Percentiles rank a stretch among this genome's conserved stretches.
These are phyloP conservation scores for Colletotrichum destructivum DNA, from an alignment of 2,329 filamentous ascomycete species.

Conservation along the genomic window DNA sequence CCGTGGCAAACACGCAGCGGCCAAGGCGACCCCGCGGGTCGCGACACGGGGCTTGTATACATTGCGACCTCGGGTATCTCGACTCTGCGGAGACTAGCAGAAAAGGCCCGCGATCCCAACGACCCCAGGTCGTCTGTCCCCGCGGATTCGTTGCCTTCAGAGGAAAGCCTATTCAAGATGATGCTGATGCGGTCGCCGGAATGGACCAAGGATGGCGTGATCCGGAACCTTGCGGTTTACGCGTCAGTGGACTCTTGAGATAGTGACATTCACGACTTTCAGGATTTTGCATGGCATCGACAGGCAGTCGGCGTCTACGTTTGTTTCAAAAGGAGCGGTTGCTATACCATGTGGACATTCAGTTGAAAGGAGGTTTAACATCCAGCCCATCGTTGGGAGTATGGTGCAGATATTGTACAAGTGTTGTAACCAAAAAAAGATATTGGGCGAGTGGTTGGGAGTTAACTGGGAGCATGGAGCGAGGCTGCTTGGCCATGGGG, in stretches of 20 bases:
- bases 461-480: constrained; percentile 37
- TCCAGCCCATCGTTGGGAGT: constrained; percentile 7
- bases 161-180: constrained; percentile 77
- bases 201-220: constrained; percentile 75
- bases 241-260: constrained; percentile 61
- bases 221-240: constrained; percentile 79
- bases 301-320: neutral
- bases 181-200: constrained; percentile 75
- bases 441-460: constrained; percentile 25
- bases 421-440: constrained; percentile 40
- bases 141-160: constrained; percentile 74
- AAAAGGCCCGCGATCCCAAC: constrained; percentile 76
- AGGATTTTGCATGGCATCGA: constrained; percentile 26
- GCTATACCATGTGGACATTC: constrained; percentile 2
- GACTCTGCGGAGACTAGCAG: constrained; percentile 76
- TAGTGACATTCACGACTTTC: neutral
- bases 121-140: constrained; percentile 68
- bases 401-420: constrained; percentile 35
- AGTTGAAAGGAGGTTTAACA: neutral
- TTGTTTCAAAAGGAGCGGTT: neutral
- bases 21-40: constrained; percentile 46
- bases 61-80: constrained; percentile 79
- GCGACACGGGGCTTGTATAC: constrained; percentile 68
- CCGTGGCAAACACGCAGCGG: constrained; percentile 51
- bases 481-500: constrained; percentile 34